Evolutionary conservation across 2,329 filamentous ascomycete genomes (phyloP).

Genomic region (Plectosphaerella plurivora): DNA sequence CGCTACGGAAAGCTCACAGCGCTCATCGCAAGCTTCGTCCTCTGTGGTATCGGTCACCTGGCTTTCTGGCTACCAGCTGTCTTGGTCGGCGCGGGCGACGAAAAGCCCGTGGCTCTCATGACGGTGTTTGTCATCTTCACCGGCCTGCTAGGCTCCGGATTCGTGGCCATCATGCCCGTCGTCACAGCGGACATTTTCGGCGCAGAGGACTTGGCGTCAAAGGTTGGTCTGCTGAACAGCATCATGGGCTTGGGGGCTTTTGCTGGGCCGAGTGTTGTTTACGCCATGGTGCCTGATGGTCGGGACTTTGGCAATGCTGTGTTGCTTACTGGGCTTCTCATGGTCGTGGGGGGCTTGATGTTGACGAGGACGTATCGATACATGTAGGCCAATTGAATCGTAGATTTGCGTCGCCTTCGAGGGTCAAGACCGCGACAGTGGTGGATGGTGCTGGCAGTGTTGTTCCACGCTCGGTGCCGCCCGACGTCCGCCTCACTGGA

Average conservation of each 20-base stretch:
- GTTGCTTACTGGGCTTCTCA: background rate
- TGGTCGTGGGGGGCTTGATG: constrained; percentile 1
- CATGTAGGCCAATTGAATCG: background rate
- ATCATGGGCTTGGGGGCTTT: constrained; percentile 3
- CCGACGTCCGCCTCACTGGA: too few relatives aligned
- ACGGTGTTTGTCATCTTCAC: background rate
- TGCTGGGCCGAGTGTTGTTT: constrained; percentile 1
- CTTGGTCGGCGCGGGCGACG: background rate
- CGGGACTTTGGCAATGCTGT: background rate
- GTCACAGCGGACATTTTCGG: background rate
- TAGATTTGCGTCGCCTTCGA: too few relatives aligned
- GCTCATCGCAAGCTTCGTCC: background rate
- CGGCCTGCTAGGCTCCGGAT: background rate
- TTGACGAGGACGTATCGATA: background rate
- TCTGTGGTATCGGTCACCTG: background rate
- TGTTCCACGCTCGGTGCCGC: too few relatives aligned
- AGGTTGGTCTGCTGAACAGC: constrained; percentile 2
- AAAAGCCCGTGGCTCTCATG: background rate
- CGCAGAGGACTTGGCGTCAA: background rate
- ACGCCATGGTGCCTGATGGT: constrained; percentile 10
- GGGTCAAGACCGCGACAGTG: too few relatives aligned
- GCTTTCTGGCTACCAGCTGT: background rate
- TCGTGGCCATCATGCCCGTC: background rate
- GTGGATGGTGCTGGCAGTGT: too few relatives aligned
- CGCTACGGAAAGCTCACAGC: background rate